These are phyloP conservation scores for Mollisiaceae sp. DNA, from an alignment of 2,329 filamentous ascomycete species.

Conservation along the genomic window DNA sequence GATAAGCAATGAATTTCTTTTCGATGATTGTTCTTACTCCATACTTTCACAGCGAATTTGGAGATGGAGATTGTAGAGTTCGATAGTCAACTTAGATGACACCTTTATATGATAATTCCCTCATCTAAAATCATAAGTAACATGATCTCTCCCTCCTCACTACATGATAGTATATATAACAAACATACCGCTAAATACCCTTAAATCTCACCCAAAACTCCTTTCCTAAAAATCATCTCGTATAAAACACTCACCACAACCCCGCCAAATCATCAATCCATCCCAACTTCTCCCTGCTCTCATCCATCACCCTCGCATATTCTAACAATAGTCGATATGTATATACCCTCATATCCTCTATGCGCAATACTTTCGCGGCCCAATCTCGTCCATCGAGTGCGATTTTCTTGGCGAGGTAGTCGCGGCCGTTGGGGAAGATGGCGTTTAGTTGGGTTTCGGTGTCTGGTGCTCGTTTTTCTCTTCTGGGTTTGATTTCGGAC, in stretches of 20 bases:
- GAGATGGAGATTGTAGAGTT: too few species aligned
- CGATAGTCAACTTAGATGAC: too few species aligned
- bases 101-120: too few species aligned
- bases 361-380: conserved; percentile 69
- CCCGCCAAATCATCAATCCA: conserved; percentile 26
- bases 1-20: neutral
- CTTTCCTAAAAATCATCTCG: neutral
- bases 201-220: neutral
- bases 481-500: too few species aligned
- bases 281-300: conserved; percentile 37
- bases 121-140: too few species aligned
- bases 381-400: conserved; percentile 71
- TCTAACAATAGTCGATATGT: conserved; percentile 69
- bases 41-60: too few species aligned
- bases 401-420: conserved; percentile 64
- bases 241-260: neutral
- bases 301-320: conserved; percentile 49
- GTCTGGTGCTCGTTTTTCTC: neutral
- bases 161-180: too few species aligned
- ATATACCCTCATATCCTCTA: conserved; percentile 66
- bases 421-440: conserved; percentile 30
- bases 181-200: neutral
- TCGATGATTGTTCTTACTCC: neutral
- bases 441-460: neutral
- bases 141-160: too few species aligned